phyloP scores from a whole-genome alignment of 352 stramenopile genomes.

The Phytophthora palmivora region DNA sequence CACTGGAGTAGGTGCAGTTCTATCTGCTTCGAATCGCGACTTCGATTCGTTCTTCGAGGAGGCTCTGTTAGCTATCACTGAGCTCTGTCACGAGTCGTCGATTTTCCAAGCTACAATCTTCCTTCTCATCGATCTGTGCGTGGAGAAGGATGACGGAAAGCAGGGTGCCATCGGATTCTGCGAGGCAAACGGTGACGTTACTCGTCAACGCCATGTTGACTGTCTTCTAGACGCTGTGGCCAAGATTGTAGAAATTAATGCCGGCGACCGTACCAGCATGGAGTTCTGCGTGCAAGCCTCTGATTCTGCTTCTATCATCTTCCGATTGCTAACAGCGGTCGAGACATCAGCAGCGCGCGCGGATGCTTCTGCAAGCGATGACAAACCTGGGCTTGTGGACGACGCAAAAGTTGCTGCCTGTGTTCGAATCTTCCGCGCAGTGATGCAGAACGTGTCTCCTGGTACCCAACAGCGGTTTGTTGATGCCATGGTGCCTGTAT shows the following conservation, averaged over 20 bases:
- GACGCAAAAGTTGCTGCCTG: slow-evolving; percentile 56
- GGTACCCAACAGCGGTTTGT: slow-evolving; percentile 69
- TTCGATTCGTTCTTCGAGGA: slow-evolving; percentile 78
- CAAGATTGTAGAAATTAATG: slow-evolving; percentile 84
- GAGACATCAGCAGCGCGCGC: slow-evolving; percentile 64
- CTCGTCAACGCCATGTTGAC: slow-evolving; percentile 49
- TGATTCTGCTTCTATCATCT: slow-evolving; percentile 57
- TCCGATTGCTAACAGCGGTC: slow-evolving; percentile 66
- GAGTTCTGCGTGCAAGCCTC: slow-evolving; percentile 75
- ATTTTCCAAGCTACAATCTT: slow-evolving; percentile 87
- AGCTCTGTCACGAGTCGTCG: slow-evolving; percentile 72
- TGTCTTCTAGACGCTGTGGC: slow-evolving; percentile 74
- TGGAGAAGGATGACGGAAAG: slow-evolving; percentile 35
- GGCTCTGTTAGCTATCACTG: slow-evolving; percentile 70
- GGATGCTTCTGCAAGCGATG: slow-evolving; percentile 16
- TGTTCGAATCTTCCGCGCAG: slow-evolving; percentile 68
- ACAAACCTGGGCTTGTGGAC: slow-evolving; percentile 36
- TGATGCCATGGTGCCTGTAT: slow-evolving; percentile 63
- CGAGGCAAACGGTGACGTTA: slow-evolving; percentile 33
- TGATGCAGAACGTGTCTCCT: slow-evolving; percentile 80
- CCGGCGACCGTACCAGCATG: slow-evolving; percentile 76
- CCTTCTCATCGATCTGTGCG: slow-evolving; percentile 69
- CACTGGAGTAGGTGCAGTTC: slow-evolving; percentile 40
- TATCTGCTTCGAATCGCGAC: slow-evolving; percentile 57
- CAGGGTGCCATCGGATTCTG: slow-evolving; percentile 41